Percentiles rank a stretch among this genome's conserved stretches.
These are phyloP conservation scores for Heliocybe sulcata DNA, from an alignment of 1,284 basidiomycete species.

Conservation along the genomic window DNA sequence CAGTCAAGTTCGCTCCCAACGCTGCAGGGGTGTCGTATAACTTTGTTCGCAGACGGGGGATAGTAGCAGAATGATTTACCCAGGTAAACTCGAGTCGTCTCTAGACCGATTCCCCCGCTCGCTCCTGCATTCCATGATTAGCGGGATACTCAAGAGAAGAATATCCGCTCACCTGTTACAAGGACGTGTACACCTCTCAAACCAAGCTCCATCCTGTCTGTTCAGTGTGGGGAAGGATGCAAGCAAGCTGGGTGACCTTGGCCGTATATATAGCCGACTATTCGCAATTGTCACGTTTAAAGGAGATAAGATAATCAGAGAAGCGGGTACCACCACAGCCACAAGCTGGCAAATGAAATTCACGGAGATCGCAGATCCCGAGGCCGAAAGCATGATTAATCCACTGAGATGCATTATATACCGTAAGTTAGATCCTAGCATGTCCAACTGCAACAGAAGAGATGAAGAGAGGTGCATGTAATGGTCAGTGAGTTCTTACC, in stretches of 20 bases:
- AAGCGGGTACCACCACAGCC: not conserved
- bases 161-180: slow-evolving; percentile 21
- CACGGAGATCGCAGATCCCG: not conserved
- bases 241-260: not conserved
- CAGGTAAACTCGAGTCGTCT: slow-evolving; percentile 32
- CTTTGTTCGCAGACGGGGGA: not conserved
- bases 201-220: slow-evolving; percentile 23
- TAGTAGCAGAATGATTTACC: slow-evolving; percentile 25
- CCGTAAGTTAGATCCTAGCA: too few species aligned
- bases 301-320: not conserved
- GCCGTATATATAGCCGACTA: not conserved
- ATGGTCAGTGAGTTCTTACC: not conserved
- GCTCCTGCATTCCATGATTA: slow-evolving; percentile 17
- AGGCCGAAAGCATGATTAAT: not conserved
- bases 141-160: not conserved
- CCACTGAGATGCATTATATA: not conserved
- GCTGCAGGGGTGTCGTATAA: slow-evolving; percentile 27
- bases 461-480: too few species aligned
- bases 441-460: too few species aligned
- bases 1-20: slow-evolving; percentile 64
- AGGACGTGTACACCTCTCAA: slow-evolving; percentile 26
- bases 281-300: not conserved
- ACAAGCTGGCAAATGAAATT: not conserved
- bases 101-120: slow-evolving; percentile 30
- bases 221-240: not conserved